A percentile compares a stretch with the other conserved stretches of the same genome.
These are phyloP conservation scores for Schoenoplectus tabernaemontani DNA, from an alignment of 202 grass and related monocot genomes.

Conservation along the genomic window DNA sequence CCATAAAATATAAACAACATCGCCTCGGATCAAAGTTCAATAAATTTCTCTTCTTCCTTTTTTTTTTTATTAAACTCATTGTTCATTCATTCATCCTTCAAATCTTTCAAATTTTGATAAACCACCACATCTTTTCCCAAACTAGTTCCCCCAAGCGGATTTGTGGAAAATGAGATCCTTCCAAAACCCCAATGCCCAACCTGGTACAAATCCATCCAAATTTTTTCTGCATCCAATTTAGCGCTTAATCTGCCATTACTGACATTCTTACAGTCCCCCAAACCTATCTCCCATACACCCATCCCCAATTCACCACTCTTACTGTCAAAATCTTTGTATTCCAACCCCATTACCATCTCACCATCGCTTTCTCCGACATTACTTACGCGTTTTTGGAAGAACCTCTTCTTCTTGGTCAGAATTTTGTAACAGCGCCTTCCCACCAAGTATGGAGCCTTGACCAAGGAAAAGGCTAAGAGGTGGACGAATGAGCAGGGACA, in stretches of 20 bases:
- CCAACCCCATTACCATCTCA: neutral
- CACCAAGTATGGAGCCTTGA: conserved; percentile 59
- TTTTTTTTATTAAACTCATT: neutral
- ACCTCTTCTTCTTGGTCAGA: conserved; percentile 29
- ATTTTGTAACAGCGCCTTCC: conserved; percentile 39
- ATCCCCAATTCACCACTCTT: conserved; percentile 19
- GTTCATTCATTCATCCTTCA: neutral
- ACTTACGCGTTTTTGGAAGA: conserved; percentile 37
- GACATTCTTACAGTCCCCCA: conserved; percentile 20
- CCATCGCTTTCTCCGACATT: neutral
- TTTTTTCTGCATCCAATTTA: conserved; percentile 29
- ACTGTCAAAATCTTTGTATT: neutral
- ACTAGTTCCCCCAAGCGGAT: neutral
- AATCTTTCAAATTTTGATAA: conserved; percentile 21
- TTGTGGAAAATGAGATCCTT: conserved; percentile 61
- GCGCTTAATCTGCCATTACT: conserved; percentile 23
- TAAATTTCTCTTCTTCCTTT: neutral
- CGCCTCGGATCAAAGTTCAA: neutral
- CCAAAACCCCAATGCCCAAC: conserved; percentile 85
- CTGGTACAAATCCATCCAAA: conserved; percentile 75
- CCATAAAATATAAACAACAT: conserved; percentile 8
- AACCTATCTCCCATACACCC: conserved; percentile 9
- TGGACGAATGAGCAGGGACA: conserved; percentile 77
- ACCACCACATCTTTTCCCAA: neutral
- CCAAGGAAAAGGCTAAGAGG: conserved; percentile 56